Base-by-base conservation (phyloP, 176 grass and related monocot genomes). In the Eremochloa ophiuroides region DNA sequence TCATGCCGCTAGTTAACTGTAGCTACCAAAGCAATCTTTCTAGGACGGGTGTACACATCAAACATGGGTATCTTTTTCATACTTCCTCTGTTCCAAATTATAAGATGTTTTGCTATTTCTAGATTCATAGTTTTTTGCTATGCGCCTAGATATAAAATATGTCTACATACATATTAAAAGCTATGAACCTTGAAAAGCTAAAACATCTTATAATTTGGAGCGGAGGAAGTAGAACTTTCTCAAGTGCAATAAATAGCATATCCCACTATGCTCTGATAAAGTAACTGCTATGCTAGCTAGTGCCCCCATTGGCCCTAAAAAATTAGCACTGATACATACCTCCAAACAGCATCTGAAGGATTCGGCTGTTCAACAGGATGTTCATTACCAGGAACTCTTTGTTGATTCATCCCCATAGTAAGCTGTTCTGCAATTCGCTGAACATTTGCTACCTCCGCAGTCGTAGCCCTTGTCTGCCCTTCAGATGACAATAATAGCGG, bases 301-400 rank as follows among this genome's bases (percentile, higher is more conserved):
- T 31, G 14, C 2, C 20, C 16, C 6, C 20, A 47, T 65, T n/a
- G n/a, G n/a, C n/a, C n/a, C n/a, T n/a, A n/a, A n/a, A n/a, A n/a
- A n/a, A n/a, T n/a, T n/a, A 67, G 39, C 27, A 48, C 37, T n/a
- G 2, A 87, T 77, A 63, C 73, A 34, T 68, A 99, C 96, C 96
- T 96, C 97, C 93, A 99, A 80, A 90, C 76, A 78, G 86, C 69
- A 88, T 95, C 88, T 83, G 97, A 73, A 85, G 68, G 85, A 71
- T 91, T 91, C 40, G 83, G 88, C 76, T 84, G 90, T 46, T 83
- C 91, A 88, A 84, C 73, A 56, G 95, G 74, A 90, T 80, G 74
- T 50, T 85, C 86, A 81, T 84, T 81, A 56, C 80, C 88, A 89
- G 75, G 71, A 82, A 73, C 31, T 83, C 87, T 91, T 47, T 90